Conservation (phyloP, 441 rosid genomes). For the Mallotus japonicus region DNA sequence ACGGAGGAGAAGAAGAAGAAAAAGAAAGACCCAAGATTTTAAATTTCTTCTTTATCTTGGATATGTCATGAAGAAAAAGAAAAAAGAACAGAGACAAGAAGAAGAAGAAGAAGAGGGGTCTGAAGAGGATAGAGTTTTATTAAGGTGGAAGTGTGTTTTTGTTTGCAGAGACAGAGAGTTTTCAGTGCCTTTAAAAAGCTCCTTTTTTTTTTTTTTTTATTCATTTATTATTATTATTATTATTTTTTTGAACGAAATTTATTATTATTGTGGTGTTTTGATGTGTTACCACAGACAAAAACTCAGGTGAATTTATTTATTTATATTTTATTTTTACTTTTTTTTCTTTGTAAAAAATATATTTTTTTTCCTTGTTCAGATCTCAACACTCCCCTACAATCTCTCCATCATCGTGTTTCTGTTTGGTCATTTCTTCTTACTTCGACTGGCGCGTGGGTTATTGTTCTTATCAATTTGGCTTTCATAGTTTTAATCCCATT, state of each 20-base stretch:
- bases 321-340: not conserved
- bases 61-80: not conserved
- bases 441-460: not conserved
- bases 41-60: not conserved
- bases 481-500: too few species aligned
- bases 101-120: not conserved
- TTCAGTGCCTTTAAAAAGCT: conserved; percentile 14
- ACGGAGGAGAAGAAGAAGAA: not conserved
- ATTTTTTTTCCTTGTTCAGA: conserved; percentile 4
- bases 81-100: not conserved
- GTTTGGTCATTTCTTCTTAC: not conserved
- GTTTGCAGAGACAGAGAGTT: not conserved
- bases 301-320: conserved; percentile 33
- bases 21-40: not conserved
- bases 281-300: conserved; percentile 22
- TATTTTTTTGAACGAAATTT: too few species aligned
- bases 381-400: conserved; percentile 16
- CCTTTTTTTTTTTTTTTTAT: conserved; percentile 18
- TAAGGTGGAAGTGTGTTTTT: not conserved
- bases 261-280: too few species aligned
- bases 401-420: conserved; percentile 1
- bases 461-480: too few species aligned
- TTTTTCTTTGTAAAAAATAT: too few species aligned
- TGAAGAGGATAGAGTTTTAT: not conserved
- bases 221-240: not conserved